Evolutionary conservation across 345 rosid species (phyloP).

Genomic region (Cochlearia excelsa): DNA sequence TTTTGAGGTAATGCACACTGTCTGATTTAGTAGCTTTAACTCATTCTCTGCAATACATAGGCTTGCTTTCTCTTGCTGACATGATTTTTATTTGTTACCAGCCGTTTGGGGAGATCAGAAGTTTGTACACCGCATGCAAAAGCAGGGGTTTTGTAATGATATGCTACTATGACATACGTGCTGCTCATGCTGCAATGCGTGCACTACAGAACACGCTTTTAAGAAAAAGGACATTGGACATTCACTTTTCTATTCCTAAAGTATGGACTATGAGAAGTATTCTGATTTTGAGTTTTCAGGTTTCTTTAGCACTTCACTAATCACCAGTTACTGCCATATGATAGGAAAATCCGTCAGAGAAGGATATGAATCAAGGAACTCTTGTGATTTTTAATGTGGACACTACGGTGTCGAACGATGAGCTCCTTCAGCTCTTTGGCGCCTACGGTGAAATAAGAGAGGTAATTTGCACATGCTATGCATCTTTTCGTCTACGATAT

Average conservation of each 20-base stretch:
- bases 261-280: constrained; percentile 35
- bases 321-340: constrained; percentile 21
- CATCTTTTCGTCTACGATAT: not conserved
- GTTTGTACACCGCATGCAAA: constrained; percentile 89
- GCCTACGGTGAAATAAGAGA: constrained; percentile 92
- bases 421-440: constrained; percentile 74
- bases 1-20: constrained; percentile 61
- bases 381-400: constrained; percentile 92
- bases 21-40: not conserved
- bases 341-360: constrained; percentile 93
- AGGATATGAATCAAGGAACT: constrained; percentile 93
- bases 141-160: constrained; percentile 97
- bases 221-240: constrained; percentile 82
- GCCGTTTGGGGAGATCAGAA: constrained; percentile 95
- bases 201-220: constrained; percentile 87
- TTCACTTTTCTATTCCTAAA: constrained; percentile 97
- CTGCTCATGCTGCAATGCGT: constrained; percentile 91
- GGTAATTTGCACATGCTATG: constrained; percentile 39
- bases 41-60: not conserved
- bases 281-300: constrained; percentile 2
- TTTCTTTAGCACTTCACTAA: constrained; percentile 6
- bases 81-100: constrained; percentile 34
- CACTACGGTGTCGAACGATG: constrained; percentile 79
- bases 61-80: constrained; percentile 15
- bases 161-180: constrained; percentile 88